Conservation (phyloP, 2,329 filamentous ascomycete genomes). For the Fusarium mundagurra region DNA sequence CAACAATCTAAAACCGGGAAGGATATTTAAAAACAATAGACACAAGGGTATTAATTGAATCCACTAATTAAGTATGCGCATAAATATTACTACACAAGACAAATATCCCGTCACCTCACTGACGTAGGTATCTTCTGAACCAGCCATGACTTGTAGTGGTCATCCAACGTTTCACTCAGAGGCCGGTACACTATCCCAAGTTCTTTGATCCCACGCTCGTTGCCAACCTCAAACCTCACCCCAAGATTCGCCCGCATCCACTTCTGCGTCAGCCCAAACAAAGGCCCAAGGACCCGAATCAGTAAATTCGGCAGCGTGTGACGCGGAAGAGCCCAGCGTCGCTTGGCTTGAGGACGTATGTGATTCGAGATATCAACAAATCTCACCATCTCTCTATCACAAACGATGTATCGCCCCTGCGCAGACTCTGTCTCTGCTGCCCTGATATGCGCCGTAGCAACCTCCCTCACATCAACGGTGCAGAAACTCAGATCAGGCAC, state of each 20-base stretch:
- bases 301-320: neutral
- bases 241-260: conserved; percentile 2
- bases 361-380: neutral
- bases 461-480: neutral
- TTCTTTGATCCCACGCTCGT: neutral
- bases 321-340: neutral
- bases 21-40: too few species aligned
- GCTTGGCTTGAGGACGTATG: neutral
- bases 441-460: neutral
- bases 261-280: neutral
- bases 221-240: neutral
- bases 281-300: neutral
- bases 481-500: neutral
- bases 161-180: neutral
- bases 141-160: neutral
- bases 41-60: neutral
- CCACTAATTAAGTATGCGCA: fast-evolving
- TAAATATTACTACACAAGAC: fast-evolving
- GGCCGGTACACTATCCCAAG: neutral
- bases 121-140: neutral
- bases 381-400: neutral
- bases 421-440: neutral
- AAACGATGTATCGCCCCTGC: neutral
- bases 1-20: too few species aligned
- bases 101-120: neutral